Percentiles rank a stretch among this genome's conserved stretches.
Evolutionary conservation across 768 basidiomycete genomes (phyloP).

Genomic region (Tylopilus sp.): DNA sequence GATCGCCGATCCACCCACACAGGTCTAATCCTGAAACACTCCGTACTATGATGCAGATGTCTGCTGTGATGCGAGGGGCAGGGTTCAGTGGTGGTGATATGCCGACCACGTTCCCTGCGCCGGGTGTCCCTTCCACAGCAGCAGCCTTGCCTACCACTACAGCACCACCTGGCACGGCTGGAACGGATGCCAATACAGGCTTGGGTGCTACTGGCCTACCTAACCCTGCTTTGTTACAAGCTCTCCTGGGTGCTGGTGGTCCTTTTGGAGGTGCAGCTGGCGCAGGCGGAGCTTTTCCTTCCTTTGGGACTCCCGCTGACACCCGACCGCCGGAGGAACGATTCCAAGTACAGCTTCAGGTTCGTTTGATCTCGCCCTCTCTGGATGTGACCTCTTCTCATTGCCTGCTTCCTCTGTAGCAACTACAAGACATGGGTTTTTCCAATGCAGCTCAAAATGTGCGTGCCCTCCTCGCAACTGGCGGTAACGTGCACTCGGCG

Average conservation of each 20-base stretch:
- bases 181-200: slow-evolving; percentile 17
- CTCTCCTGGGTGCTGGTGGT: slow-evolving; percentile 8
- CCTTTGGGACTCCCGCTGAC: slow-evolving; percentile 49
- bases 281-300: slow-evolving; percentile 28
- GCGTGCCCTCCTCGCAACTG: slow-evolving; percentile 84
- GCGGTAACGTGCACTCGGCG: slow-evolving; percentile 88
- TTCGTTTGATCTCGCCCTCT: slow-evolving; percentile 19
- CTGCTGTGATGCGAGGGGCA: slow-evolving; percentile 28
- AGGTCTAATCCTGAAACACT: slow-evolving; percentile 78
- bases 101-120: slow-evolving; percentile 50
- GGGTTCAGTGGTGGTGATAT: slow-evolving; percentile 36
- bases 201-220: slow-evolving; percentile 19
- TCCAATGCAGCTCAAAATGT: slow-evolving; percentile 87
- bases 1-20: not conserved
- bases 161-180: slow-evolving; percentile 19
- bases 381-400: not conserved
- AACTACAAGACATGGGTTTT: slow-evolving; percentile 95
- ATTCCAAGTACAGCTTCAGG: slow-evolving; percentile 85
- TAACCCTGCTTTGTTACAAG: slow-evolving; percentile 44
- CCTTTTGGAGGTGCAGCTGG: slow-evolving; percentile 12
- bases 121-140: slow-evolving; percentile 47
- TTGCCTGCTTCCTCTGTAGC: slow-evolving; percentile 43
- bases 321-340: slow-evolving; percentile 83
- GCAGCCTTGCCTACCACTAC: slow-evolving; percentile 12
- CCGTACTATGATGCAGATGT: slow-evolving; percentile 75